Evolutionary conservation across 2,329 filamentous ascomycete species (phyloP).

Genomic region (Diaporthe nobilis): DNA sequence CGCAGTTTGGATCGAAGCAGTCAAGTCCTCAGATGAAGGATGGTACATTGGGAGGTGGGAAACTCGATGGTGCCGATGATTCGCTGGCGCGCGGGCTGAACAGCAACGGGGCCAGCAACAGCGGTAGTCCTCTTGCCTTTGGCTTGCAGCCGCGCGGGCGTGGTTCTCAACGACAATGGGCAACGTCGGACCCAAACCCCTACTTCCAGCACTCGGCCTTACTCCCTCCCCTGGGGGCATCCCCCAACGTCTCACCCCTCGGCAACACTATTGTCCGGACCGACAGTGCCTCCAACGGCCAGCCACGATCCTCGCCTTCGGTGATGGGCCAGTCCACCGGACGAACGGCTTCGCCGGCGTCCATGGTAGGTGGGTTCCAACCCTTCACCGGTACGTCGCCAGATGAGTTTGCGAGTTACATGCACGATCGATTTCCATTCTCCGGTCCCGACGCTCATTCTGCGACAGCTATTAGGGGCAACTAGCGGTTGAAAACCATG

Average conservation of each 20-base stretch:
- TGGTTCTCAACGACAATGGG: constrained; percentile 59
- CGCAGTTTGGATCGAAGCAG: constrained; percentile 74
- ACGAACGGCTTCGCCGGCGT: constrained; percentile 60
- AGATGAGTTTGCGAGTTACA: constrained; percentile 57
- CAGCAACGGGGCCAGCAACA: constrained; percentile 54
- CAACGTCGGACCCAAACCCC: constrained; percentile 52
- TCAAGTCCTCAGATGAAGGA: constrained; percentile 65
- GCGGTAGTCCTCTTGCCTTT: constrained; percentile 54
- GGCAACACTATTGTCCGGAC: constrained; percentile 47
- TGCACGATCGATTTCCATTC: constrained; percentile 64
- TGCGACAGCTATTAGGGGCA: constrained; percentile 63
- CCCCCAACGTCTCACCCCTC: constrained; percentile 53
- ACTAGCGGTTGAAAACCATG: constrained; percentile 37
- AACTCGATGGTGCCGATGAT: constrained; percentile 60
- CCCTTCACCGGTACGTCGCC: constrained; percentile 63
- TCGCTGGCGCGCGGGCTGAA: constrained; percentile 51
- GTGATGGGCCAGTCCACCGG: constrained; percentile 52
- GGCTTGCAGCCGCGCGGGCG: constrained; percentile 51
- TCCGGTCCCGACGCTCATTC: constrained; percentile 63
- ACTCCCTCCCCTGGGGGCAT: constrained; percentile 50
- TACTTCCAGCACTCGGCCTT: constrained; percentile 52
- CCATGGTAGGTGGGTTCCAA: constrained; percentile 60
- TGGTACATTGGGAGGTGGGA: constrained; percentile 59
- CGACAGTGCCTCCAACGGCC: constrained; percentile 49
- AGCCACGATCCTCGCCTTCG: constrained; percentile 44